phyloP scores from a whole-genome alignment of 768 basidiomycete species.

The Sporobolomyces pararoseus region DNA sequence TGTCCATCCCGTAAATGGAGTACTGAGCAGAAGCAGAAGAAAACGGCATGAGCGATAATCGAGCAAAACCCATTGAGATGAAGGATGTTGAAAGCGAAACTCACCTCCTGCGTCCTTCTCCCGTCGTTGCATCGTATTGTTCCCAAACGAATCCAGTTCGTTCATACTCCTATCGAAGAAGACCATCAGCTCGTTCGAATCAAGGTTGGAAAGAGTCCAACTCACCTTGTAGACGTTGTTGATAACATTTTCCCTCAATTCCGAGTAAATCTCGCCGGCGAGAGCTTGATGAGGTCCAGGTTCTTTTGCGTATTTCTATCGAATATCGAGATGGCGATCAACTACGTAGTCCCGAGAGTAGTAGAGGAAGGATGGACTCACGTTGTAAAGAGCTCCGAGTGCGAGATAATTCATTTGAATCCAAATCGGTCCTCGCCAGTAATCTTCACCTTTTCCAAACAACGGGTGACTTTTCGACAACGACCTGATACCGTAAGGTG shows the following conservation, averaged over 20 bases:
- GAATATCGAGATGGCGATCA: neutral
- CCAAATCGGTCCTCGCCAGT: conserved; percentile 97
- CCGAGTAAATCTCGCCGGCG: conserved; percentile 72
- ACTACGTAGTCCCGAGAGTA: neutral
- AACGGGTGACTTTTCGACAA: conserved; percentile 81
- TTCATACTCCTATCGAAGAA: conserved; percentile 75
- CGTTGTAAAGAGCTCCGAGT: conserved; percentile 72
- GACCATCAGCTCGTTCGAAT: no score
- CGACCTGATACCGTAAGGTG: conserved; percentile 80
- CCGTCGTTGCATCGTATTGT: conserved; percentile 81
- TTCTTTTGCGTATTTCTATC: conserved; percentile 68
- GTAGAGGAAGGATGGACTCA: conserved; percentile 45
- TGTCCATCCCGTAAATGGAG: conserved; percentile 97
- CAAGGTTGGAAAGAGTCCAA: no score
- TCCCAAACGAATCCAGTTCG: conserved; percentile 96
- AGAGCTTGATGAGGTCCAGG: conserved; percentile 75
- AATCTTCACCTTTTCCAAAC: conserved; percentile 89
- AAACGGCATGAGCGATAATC: conserved; percentile 3
- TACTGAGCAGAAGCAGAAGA: no score
- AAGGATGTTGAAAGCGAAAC: conserved; percentile 27
- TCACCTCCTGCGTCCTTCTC: conserved; percentile 81
- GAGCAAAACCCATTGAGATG: neutral
- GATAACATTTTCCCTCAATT: conserved; percentile 75
- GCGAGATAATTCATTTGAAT: conserved; percentile 95
- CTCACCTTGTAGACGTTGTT: conserved; percentile 70